Evolutionary conservation across 164 flowering plant species (phyloP).

Genomic region (Stephania cephalantha): DNA sequence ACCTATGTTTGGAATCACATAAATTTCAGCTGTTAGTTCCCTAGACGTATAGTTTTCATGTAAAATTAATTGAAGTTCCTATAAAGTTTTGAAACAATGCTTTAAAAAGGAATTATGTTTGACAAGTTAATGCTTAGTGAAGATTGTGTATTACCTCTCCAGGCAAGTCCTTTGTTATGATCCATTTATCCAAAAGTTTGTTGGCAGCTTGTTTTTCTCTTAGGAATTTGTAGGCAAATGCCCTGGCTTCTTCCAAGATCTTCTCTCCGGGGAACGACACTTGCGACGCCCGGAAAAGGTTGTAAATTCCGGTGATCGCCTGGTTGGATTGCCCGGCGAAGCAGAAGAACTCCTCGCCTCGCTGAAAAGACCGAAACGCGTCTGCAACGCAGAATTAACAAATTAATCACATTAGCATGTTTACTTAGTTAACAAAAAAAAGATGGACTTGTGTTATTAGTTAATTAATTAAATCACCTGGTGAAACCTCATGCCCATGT

Average conservation of each 20-base stretch:
- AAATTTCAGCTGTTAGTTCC: too few relatives aligned
- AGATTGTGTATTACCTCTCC: slow-evolving; percentile 9
- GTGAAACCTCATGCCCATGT: slow-evolving; percentile 20
- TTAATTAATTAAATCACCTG: slow-evolving; percentile 7
- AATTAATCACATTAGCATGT: too few relatives aligned
- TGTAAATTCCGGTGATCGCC: slow-evolving; percentile 17
- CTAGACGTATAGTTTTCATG: too few relatives aligned
- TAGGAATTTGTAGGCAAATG: slow-evolving; percentile 14
- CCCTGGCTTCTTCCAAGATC: slow-evolving; percentile 19
- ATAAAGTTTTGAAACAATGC: too few relatives aligned
- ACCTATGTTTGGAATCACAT: not conserved
- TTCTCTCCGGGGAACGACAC: slow-evolving; percentile 22
- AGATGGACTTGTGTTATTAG: not conserved
- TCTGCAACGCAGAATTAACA: slow-evolving; percentile 6
- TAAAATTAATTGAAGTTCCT: too few relatives aligned
- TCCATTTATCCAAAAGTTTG: slow-evolving; percentile 16
- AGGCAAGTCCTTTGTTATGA: slow-evolving; percentile 14
- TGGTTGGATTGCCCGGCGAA: slow-evolving; percentile 16
- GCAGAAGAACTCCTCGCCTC: slow-evolving; percentile 19
- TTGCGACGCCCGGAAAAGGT: slow-evolving; percentile 17
- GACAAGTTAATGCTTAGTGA: too few relatives aligned
- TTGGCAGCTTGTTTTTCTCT: slow-evolving; percentile 15
- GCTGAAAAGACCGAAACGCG: slow-evolving; percentile 16
- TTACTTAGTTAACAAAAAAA: too few relatives aligned
- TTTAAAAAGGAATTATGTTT: too few relatives aligned